A percentile compares a stretch with the other conserved stretches of the same genome.
These are phyloP conservation scores for Solanum raphanifolium DNA, from an alignment of 257 asterid species.

Conservation along the genomic window DNA sequence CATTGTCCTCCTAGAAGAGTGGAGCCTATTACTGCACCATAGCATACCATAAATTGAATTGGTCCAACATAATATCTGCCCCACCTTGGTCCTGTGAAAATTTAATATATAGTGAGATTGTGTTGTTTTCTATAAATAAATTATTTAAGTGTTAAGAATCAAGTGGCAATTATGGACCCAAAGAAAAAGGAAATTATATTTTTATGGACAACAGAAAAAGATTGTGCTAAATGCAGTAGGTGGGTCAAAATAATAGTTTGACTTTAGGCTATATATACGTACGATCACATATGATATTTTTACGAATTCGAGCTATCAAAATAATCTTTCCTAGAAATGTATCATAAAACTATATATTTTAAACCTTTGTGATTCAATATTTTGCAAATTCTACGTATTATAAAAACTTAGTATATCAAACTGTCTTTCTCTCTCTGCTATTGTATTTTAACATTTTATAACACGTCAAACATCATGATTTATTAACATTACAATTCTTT, in stretches of 20 bases:
- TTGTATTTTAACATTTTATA: not conserved
- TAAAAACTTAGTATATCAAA: rapidly evolving
- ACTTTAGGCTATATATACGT: not conserved
- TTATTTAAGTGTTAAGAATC: not conserved
- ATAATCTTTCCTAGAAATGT: rapidly evolving
- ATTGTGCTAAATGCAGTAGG: not conserved
- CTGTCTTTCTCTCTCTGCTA: not conserved
- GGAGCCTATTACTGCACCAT: constrained; percentile 79
- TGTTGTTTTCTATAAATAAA: not conserved
- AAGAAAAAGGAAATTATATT: not conserved
- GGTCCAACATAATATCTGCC: constrained; percentile 75
- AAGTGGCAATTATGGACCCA: not conserved
- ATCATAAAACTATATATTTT: rapidly evolving
- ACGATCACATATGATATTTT: not conserved
- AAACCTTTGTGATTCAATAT: rapidly evolving
- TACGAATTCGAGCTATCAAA: rapidly evolving
- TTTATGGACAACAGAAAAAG: not conserved
- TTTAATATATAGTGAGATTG: not conserved
- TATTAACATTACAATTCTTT: no score
- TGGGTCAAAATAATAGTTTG: not conserved
- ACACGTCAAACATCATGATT: not conserved
- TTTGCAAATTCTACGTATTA: rapidly evolving
- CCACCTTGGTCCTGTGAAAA: constrained; percentile 61
- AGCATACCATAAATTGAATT: constrained; percentile 74
- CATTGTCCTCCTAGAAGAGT: constrained; percentile 93